Evolutionary conservation across 2,329 filamentous ascomycete species (phyloP), one percentile per base, ranked within the genome.

Genomic region (Epichloe sylvatica): DNA sequence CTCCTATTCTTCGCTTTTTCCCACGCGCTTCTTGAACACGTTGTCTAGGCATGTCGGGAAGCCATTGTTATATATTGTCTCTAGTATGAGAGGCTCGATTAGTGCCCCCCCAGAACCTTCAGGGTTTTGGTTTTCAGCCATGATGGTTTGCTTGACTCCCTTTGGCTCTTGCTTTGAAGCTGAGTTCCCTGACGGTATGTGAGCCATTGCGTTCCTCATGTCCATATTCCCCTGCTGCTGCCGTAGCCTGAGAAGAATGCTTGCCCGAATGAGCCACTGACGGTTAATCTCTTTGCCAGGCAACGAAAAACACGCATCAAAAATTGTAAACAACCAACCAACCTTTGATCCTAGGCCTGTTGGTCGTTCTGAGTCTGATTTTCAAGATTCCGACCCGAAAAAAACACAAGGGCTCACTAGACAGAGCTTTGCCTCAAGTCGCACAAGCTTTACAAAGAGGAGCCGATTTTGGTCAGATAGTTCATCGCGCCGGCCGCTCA

Each of bases 401-500:
- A 34, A 2, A 9, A 3, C 4, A 11, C 54, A 58, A 25, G 53
- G 50, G 34, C 39, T 47, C 35, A 50, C 51, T 4, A 51, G 49
- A 37, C 56, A 57, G 48, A 58, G 56, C 44, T 56, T 57, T 40
- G 59, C 55, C 12, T 67, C 58, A 60, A 66, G 54, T 67, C 69
- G 56, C 53, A 67, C 64, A 53, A 66, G 64, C 56, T 70, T 71
- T 58, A 71, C 72, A 47, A 63, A 66, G 57, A 74, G 68, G 62
- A 73, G 66, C 59, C 66, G 68, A 49, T 64, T 73, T 57, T 65
- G 69, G 56, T 68, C 72, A 52, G 66, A 70, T 52, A 64, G 67
- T 47, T 64, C 69, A 41, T 65, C 72, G 59, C 75, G 72, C 63
- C 69, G 74, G 62, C 73, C 74, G 60, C 68, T 69, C 52, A 82